Percentiles rank a stretch among this genome's conserved stretches.
Evolutionary conservation across 2,329 filamentous ascomycete species (phyloP).

Genomic region (Aplosporella prunicola): DNA sequence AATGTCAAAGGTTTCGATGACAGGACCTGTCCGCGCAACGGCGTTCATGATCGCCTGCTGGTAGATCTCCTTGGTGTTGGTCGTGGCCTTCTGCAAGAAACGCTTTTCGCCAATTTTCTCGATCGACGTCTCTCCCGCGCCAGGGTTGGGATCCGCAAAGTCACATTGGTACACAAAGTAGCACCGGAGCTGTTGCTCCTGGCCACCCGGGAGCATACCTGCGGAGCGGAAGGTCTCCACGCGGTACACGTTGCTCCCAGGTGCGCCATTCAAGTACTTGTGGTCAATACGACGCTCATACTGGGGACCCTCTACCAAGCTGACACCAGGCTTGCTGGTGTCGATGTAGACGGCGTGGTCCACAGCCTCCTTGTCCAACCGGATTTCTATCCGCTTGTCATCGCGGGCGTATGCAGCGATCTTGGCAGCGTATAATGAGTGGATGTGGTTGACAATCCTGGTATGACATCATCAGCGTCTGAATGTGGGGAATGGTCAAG

Average conservation of each 20-base stretch:
- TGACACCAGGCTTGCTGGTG: slow-evolving; percentile 82
- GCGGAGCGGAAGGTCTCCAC: slow-evolving; percentile 96
- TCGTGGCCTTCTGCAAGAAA: slow-evolving; percentile 91
- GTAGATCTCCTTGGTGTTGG: slow-evolving; percentile 93
- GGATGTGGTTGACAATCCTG: slow-evolving; percentile 80
- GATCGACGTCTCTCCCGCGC: slow-evolving; percentile 71
- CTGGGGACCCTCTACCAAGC: slow-evolving; percentile 65
- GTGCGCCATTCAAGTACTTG: slow-evolving; percentile 84
- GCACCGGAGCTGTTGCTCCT: slow-evolving; percentile 79
- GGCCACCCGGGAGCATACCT: slow-evolving; percentile 63
- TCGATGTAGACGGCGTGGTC: slow-evolving; percentile 99
- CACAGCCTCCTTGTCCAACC: slow-evolving; percentile 84
- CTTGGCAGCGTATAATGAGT: slow-evolving; percentile 93
- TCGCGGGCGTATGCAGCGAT: slow-evolving; percentile 86
- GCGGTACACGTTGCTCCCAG: slow-evolving; percentile 64
- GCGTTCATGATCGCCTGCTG: slow-evolving; percentile 84
- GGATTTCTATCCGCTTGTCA: slow-evolving; percentile 89
- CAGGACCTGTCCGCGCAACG: slow-evolving; percentile 76
- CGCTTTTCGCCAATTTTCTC: slow-evolving; percentile 87
- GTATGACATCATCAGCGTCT: slow-evolving; percentile 13
- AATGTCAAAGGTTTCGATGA: slow-evolving; percentile 97
- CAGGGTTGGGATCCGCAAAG: slow-evolving; percentile 68
- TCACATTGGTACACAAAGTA: slow-evolving; percentile 98
- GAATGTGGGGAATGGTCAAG: background rate
- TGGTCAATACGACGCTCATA: slow-evolving; percentile 91